These are phyloP conservation scores for Fusarium fracticaudum DNA, from an alignment of 2,329 filamentous ascomycete species.

Conservation along the genomic window DNA sequence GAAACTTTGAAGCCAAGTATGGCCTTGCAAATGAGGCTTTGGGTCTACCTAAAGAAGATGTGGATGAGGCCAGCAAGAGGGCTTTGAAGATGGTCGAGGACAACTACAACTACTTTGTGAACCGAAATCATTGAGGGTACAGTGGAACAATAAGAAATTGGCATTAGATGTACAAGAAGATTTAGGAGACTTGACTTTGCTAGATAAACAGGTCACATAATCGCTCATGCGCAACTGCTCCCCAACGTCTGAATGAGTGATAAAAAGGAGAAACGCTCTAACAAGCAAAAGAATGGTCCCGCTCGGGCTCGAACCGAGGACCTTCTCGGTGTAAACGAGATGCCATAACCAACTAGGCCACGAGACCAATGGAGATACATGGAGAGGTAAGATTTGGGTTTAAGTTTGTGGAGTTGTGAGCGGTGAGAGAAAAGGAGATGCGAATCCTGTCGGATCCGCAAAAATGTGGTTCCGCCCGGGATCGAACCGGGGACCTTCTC, in stretches of 20 bases:
- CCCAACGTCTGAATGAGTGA: background rate
- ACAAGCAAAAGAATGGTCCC: constrained; percentile 24
- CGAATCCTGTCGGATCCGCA: background rate
- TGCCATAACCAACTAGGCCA: constrained; percentile 41
- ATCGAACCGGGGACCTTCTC: constrained; percentile 38
- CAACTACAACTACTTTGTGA: constrained; percentile 37
- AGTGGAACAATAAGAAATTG: background rate
- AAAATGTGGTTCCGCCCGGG: constrained; percentile 36
- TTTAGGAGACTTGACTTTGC: fast-evolving
- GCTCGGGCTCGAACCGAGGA: constrained; percentile 41
- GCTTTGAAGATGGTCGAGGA: constrained; percentile 54
- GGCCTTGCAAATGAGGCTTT: constrained; percentile 60
- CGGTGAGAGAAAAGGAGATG: background rate
- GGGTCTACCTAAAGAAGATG: constrained; percentile 65
- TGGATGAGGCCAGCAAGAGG: constrained; percentile 64
- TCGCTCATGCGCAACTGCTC: background rate
- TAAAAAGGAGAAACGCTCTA: fast-evolving
- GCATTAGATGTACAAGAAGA: background rate
- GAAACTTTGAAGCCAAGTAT: constrained; percentile 54
- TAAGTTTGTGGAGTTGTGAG: background rate
- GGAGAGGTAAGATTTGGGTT: fast-evolving
- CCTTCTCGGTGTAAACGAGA: constrained; percentile 40
- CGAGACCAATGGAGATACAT: constrained; percentile 11
- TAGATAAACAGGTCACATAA: background rate
- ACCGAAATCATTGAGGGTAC: background rate